phyloP scores from a whole-genome alignment of 257 asterid genomes.

The Nemophila menziesii region DNA sequence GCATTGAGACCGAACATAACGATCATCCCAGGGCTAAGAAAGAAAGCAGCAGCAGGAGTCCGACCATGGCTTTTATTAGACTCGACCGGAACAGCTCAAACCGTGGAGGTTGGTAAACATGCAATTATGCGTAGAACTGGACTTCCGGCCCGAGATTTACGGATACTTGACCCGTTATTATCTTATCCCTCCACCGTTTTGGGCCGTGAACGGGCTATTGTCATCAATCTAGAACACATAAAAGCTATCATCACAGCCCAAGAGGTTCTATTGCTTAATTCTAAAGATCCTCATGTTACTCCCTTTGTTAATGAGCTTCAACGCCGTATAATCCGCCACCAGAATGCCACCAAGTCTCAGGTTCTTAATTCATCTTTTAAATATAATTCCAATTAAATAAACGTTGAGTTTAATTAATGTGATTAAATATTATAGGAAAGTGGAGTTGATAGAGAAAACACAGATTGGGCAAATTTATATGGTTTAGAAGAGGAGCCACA shows the following conservation, averaged over 20 bases:
- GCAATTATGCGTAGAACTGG: conserved; percentile 95
- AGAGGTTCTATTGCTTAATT: conserved; percentile 72
- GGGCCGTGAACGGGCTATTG: conserved; percentile 91
- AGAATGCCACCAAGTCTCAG: conserved; percentile 68
- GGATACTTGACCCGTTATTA: conserved; percentile 76
- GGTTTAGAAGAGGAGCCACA: conserved; percentile 63
- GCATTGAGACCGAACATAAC: conserved; percentile 19
- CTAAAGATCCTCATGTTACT: conserved; percentile 72
- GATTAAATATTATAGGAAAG: conserved; percentile 46
- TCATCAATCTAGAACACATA: conserved; percentile 85
- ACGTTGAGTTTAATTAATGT: neutral
- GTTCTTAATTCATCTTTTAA: conserved; percentile 20
- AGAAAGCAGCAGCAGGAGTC: conserved; percentile 75
- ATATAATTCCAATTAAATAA: neutral
- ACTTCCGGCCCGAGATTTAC: conserved; percentile 90
- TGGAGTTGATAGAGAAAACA: conserved; percentile 51
- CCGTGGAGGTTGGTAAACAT: conserved; percentile 84
- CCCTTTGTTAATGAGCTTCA: conserved; percentile 88
- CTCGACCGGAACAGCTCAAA: conserved; percentile 74
- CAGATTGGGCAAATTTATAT: conserved; percentile 75
- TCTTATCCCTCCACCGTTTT: conserved; percentile 83
- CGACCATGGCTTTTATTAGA: conserved; percentile 80
- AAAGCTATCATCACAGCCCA: conserved; percentile 95
- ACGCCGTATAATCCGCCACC: conserved; percentile 59
- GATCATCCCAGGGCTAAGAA: conserved; percentile 33